phyloP scores from a whole-genome alignment of 352 stramenopile species.

The Thalassiosira hispida region DNA sequence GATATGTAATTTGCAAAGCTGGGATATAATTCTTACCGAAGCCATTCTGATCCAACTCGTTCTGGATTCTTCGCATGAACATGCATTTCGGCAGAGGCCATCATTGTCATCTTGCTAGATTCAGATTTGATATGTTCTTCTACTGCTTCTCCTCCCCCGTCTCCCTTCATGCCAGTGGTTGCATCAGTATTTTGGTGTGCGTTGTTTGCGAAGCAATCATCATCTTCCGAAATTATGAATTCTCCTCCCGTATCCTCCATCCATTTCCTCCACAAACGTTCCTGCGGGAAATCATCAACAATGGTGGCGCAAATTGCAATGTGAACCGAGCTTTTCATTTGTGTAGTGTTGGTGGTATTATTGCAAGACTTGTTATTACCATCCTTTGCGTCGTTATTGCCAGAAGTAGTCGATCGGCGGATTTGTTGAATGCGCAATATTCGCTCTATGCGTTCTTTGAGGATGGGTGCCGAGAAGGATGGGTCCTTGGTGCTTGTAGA shows the following conservation, averaged over 20 bases:
- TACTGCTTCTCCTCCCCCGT: not conserved
- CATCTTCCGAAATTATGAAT: not conserved
- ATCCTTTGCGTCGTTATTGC: not conserved
- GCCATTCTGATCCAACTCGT: conserved; percentile 36
- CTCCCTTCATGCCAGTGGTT: not conserved
- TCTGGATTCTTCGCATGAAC: conserved; percentile 60
- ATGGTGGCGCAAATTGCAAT: conserved; percentile 57
- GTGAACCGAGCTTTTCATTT: conserved; percentile 20
- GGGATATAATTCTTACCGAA: conserved; percentile 15
- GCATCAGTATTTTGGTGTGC: not conserved
- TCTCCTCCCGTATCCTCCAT: conserved; percentile 37
- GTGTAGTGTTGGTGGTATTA: not conserved
- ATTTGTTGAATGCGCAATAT: conserved; percentile 36
- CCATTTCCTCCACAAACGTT: conserved; percentile 55
- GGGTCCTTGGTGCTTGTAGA: conserved; percentile 34
- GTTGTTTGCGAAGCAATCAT: not conserved
- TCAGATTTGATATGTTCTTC: not conserved
- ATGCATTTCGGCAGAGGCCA: conserved; percentile 43
- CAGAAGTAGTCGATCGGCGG: conserved; percentile 16
- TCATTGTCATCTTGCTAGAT: not conserved
- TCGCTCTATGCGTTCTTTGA: conserved; percentile 37
- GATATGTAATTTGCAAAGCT: conserved; percentile 6
- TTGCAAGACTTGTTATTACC: not conserved
- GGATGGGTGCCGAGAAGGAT: conserved; percentile 31
- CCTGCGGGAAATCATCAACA: conserved; percentile 57